Conservation (phyloP, 352 stramenopile species). For the Pythium oligandrum region DNA sequence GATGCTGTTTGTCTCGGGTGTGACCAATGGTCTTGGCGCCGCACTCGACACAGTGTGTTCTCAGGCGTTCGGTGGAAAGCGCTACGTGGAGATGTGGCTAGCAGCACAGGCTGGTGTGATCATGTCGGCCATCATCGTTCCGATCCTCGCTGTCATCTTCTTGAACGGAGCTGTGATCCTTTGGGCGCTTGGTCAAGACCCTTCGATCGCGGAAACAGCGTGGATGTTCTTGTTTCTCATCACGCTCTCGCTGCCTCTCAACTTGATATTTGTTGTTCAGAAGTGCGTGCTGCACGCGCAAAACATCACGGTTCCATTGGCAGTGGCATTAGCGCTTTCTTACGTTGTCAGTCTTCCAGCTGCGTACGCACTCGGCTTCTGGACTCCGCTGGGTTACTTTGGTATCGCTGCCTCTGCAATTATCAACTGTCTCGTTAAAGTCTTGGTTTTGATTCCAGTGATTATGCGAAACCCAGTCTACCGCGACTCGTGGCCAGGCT, state of each 20-base stretch:
- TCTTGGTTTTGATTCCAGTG: slow-evolving; percentile 31
- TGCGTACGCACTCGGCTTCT: slow-evolving; percentile 35
- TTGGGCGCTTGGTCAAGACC: slow-evolving; percentile 31
- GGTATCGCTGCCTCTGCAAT: slow-evolving; percentile 30
- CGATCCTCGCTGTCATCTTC: slow-evolving; percentile 24
- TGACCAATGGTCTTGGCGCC: slow-evolving; percentile 36
- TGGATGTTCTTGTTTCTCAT: slow-evolving; percentile 28
- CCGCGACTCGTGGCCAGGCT: slow-evolving; percentile 35
- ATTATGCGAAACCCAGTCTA: slow-evolving; percentile 32
- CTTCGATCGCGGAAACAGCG: slow-evolving; percentile 27
- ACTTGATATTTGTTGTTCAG: slow-evolving; percentile 38
- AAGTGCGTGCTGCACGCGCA: slow-evolving; percentile 19
- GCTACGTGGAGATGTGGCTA: slow-evolving; percentile 37
- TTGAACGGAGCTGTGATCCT: slow-evolving; percentile 31
- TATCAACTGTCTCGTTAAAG: slow-evolving; percentile 31
- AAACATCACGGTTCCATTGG: slow-evolving; percentile 6
- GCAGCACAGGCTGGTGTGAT: slow-evolving; percentile 38
- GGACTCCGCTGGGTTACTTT: slow-evolving; percentile 37
- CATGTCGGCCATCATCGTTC: slow-evolving; percentile 26
- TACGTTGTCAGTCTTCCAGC: slow-evolving; percentile 14
- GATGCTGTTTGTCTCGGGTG: slow-evolving; percentile 31
- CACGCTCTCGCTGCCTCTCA: slow-evolving; percentile 28
- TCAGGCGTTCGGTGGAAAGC: slow-evolving; percentile 39
- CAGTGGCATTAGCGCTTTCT: slow-evolving; percentile 4
- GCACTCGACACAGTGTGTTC: slow-evolving; percentile 49